Evolutionary conservation across 2,329 filamentous ascomycete species (phyloP), one percentile per base, ranked within the genome.

Genomic region (Cytospora schulzeri): DNA sequence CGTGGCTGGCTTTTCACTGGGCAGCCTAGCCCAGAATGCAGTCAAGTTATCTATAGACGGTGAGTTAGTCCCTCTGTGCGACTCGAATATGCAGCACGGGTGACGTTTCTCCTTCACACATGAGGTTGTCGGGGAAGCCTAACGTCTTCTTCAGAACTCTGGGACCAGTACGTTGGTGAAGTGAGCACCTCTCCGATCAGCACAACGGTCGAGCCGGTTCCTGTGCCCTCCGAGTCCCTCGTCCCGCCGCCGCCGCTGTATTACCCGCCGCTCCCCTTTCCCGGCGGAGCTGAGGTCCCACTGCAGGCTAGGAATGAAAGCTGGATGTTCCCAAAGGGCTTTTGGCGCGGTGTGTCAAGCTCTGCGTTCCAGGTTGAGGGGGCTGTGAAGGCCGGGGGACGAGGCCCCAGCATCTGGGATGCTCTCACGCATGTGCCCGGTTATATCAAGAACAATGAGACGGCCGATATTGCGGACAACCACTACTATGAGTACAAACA

Each of bases 401-500:
- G 59, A 22, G 59, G 59, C 22, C 59, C 59, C 4, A 62, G 52
- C 26, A 62, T 62, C 1, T 62, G 59, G 59, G 59, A 62, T 28
- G 59, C 56, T 1, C 59, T 62, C 19, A 62, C 59, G 14, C 59
- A 19, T 3, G 24, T 62, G 3, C 59, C 59, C 3, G 59, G 59
- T 24, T 56, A 35, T 35, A 31, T 62, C 1, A 9, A 38, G 38
- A 62, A 56, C 29, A 48, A 55, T 22, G 59, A 62, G 11, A 50
- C 38, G 52, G 59, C 52, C 22, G 59, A 62, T 9, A 28, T 62
- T 11, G 59, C 59, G 14, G 19, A 56, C 51, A 56, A 62, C 7
- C 54, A 62, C 5, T 62, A 62, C 59, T 62, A 50, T 7, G 22
- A 48, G 28, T 62, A 56, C 52, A 62, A 62, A 28, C 59, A 62